Conservation (phyloP, 345 rosid species). For the Eucalyptus coolabah region DNA sequence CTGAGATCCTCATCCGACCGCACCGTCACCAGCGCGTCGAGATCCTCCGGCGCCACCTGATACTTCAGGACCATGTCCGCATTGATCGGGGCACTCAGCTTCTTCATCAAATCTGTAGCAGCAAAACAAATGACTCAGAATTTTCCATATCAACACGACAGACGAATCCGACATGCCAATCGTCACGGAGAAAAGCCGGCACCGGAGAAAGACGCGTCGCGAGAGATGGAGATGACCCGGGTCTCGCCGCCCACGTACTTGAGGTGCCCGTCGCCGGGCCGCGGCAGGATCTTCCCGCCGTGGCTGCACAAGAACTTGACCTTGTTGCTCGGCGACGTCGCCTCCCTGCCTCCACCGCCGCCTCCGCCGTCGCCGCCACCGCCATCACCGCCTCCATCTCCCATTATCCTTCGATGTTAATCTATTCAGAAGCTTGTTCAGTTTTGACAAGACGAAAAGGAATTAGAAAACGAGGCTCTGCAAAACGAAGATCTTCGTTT, state of each 20-base stretch:
- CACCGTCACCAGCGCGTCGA: slow-evolving; percentile 72
- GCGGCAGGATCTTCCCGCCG: slow-evolving; percentile 82
- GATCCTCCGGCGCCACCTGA: slow-evolving; percentile 59
- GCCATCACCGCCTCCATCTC: neutral
- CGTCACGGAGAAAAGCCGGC: neutral
- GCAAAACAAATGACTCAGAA: no score
- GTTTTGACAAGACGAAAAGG: neutral
- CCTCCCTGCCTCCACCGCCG: neutral
- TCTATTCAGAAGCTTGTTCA: neutral
- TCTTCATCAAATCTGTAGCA: slow-evolving; percentile 58
- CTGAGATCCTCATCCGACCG: slow-evolving; percentile 63
- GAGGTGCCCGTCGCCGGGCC: slow-evolving; percentile 53
- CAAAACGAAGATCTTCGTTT: neutral
- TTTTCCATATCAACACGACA: neutral
- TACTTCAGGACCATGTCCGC: slow-evolving; percentile 56
- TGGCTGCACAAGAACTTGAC: slow-evolving; percentile 76
- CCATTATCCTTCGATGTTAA: neutral
- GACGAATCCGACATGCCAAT: neutral
- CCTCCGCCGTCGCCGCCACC: neutral
- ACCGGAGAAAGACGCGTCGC: slow-evolving; percentile 54
- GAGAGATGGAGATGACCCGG: slow-evolving; percentile 59
- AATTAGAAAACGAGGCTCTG: neutral
- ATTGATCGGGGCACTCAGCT: slow-evolving; percentile 35
- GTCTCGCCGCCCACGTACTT: slow-evolving; percentile 94
- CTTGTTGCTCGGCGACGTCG: slow-evolving; percentile 17